These are phyloP conservation scores for Cutaneotrichosporon curvatum DNA, from an alignment of 1,284 basidiomycete species.

Conservation along the genomic window DNA sequence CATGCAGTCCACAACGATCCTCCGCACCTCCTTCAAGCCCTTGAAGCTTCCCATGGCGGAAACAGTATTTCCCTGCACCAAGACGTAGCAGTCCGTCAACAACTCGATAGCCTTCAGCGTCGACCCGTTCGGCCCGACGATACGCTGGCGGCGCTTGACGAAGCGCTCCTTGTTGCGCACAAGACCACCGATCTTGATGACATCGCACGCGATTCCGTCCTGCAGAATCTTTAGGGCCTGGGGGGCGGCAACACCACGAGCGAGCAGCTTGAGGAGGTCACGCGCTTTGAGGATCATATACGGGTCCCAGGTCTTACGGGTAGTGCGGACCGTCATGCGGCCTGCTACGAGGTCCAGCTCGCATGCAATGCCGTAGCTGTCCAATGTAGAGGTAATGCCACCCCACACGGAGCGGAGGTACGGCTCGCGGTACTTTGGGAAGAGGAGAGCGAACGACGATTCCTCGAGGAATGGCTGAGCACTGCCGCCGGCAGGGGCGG, in stretches of 20 bases:
- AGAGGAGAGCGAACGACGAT: conserved; percentile 94
- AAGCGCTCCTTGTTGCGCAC: conserved; percentile 96
- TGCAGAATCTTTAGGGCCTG: conserved; percentile 86
- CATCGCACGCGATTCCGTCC: conserved; percentile 86
- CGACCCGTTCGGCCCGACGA: conserved; percentile 93
- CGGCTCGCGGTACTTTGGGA: conserved; percentile 97
- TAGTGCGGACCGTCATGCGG: conserved; percentile 94
- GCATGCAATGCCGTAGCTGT: conserved; percentile 76
- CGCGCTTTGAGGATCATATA: conserved; percentile 93
- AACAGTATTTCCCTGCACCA: conserved; percentile 97
- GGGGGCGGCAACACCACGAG: conserved; percentile 72
- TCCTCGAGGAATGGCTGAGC: conserved; percentile 75
- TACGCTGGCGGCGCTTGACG: conserved; percentile 90
- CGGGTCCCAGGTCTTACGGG: conserved; percentile 93
- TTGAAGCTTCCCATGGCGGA: conserved; percentile 96
- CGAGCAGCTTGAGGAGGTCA: conserved; percentile 91
- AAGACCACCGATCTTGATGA: conserved; percentile 93
- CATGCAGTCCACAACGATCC: conserved; percentile 97
- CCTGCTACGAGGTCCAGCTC: conserved; percentile 93
- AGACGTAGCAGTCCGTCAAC: conserved; percentile 90
- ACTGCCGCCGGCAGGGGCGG: conserved; percentile 54
- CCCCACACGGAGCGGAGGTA: conserved; percentile 94
- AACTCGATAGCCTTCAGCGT: conserved; percentile 99
- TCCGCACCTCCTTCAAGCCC: conserved; percentile 86
- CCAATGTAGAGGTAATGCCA: conserved; percentile 79